phyloP scores from a whole-genome alignment of 768 basidiomycete species.

The Cyathus striatus region DNA sequence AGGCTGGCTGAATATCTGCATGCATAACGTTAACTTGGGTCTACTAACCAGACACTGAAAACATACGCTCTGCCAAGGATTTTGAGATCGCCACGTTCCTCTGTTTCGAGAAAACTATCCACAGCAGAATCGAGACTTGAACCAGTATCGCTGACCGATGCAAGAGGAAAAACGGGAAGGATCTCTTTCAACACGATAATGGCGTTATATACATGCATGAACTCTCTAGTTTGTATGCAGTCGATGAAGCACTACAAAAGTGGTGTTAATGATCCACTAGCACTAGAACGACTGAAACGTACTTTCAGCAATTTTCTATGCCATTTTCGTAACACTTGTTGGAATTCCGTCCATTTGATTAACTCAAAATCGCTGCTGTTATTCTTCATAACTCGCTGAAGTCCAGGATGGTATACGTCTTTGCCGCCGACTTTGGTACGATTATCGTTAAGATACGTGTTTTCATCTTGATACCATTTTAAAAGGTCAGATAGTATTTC shows the following conservation, averaged over 20 bases:
- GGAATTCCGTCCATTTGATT: slow-evolving; percentile 67
- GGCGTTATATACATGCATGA: slow-evolving; percentile 98
- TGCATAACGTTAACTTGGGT: slow-evolving; percentile 1
- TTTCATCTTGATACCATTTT: slow-evolving; percentile 77
- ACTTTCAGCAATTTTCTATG: slow-evolving; percentile 74
- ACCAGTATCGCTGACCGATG: slow-evolving; percentile 52
- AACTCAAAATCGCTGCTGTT: slow-evolving; percentile 42
- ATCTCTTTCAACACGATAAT: slow-evolving; percentile 91
- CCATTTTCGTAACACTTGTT: slow-evolving; percentile 76
- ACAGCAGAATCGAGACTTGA: slow-evolving; percentile 53
- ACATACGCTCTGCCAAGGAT: slow-evolving; percentile 73
- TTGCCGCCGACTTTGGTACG: slow-evolving; percentile 61
- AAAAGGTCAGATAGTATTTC: slow-evolving; percentile 74
- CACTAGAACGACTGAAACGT: slow-evolving; percentile 5
- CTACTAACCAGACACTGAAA: slow-evolving; percentile 1
- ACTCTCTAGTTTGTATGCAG: slow-evolving; percentile 84
- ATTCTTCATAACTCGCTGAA: slow-evolving; percentile 47
- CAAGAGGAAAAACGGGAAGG: slow-evolving; percentile 81
- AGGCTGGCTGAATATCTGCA: slow-evolving; percentile 67
- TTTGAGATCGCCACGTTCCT: slow-evolving; percentile 82
- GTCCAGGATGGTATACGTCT: slow-evolving; percentile 60
- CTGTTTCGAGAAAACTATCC: slow-evolving; percentile 62
- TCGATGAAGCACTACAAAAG: slow-evolving; percentile 62
- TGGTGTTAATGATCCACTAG: slow-evolving; percentile 1
- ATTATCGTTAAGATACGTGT: slow-evolving; percentile 67